Evolutionary conservation across 352 stramenopile genomes (phyloP).

Genomic region (Phytophthora hibernalis): DNA sequence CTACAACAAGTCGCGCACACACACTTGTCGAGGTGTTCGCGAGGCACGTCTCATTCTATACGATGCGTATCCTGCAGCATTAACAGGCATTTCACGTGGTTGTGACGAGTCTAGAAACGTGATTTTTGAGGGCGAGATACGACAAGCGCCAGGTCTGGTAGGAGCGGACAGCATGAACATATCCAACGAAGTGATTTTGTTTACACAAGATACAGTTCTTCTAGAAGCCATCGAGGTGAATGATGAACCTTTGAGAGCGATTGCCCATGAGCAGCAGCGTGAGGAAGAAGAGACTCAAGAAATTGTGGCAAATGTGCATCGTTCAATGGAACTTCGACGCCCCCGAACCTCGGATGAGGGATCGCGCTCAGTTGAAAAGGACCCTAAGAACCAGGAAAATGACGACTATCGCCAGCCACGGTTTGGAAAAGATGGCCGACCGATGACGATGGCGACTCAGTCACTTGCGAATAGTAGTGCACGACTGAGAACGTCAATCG

Average conservation of each 20-base stretch:
- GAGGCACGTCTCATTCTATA: conserved; percentile 68
- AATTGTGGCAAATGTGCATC: conserved; percentile 45
- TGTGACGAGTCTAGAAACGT: conserved; percentile 9
- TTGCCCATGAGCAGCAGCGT: conserved; percentile 44
- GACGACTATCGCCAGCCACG: background rate
- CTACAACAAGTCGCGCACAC: conserved; percentile 92
- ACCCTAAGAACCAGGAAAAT: conserved; percentile 27
- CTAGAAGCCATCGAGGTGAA: conserved; percentile 78
- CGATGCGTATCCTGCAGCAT: conserved; percentile 17
- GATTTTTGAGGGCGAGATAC: conserved; percentile 91
- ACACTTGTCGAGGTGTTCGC: conserved; percentile 77
- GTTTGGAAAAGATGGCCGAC: conserved; percentile 37
- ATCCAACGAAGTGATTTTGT: conserved; percentile 89
- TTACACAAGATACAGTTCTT: conserved; percentile 74
- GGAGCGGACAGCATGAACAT: conserved; percentile 51
- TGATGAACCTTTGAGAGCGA: conserved; percentile 42
- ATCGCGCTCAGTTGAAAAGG: conserved; percentile 21
- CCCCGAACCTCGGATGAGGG: conserved; percentile 65
- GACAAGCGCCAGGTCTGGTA: conserved; percentile 71
- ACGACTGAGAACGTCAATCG: conserved; percentile 47
- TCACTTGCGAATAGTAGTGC: background rate
- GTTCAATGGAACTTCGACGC: conserved; percentile 54
- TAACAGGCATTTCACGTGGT: background rate
- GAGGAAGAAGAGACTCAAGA: conserved; percentile 55
- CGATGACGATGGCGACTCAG: conserved; percentile 54